Conservation (phyloP, 495 filamentous ascomycete species). For the Niebla homalea region DNA sequence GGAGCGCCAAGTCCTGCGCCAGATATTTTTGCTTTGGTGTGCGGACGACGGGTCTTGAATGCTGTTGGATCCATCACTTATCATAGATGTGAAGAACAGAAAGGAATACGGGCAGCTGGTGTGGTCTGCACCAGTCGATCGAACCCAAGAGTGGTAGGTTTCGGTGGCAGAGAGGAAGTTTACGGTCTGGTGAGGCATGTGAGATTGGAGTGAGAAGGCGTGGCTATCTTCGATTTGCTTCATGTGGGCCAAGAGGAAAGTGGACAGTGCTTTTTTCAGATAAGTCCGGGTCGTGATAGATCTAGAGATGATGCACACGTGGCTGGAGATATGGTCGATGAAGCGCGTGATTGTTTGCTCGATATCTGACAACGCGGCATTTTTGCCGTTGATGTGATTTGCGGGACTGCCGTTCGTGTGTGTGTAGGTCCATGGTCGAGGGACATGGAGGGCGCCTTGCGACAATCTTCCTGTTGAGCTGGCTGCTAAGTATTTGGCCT, state of each 20-base stretch:
- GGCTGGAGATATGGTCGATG: too few relatives aligned
- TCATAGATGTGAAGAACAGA: constrained; percentile 23
- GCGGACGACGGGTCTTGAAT: constrained; percentile 8
- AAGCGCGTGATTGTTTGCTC: too few relatives aligned
- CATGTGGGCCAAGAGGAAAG: constrained; percentile 20
- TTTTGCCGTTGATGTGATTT: background rate
- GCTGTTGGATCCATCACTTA: constrained; percentile 9
- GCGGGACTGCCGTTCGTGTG: background rate
- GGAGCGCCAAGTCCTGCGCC: constrained; percentile 17
- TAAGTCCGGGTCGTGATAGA: too few relatives aligned
- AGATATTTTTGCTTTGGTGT: constrained; percentile 19
- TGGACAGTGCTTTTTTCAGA: background rate
- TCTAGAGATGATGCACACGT: too few relatives aligned
- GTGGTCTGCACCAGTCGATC: constrained; percentile 24
- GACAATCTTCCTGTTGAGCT: too few relatives aligned
- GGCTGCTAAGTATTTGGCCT: too few relatives aligned
- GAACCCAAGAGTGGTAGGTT: constrained; percentile 21
- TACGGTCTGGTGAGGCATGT: background rate
- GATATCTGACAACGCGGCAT: background rate
- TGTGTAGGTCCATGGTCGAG: too few relatives aligned
- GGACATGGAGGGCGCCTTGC: too few relatives aligned
- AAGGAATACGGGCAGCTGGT: constrained; percentile 28
- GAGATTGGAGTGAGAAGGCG: background rate
- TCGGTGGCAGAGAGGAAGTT: background rate
- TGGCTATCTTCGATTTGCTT: constrained; percentile 18